Base-by-base conservation (phyloP, 2,329 filamentous ascomycete genomes). In the Aureobasidium mangrovei region DNA sequence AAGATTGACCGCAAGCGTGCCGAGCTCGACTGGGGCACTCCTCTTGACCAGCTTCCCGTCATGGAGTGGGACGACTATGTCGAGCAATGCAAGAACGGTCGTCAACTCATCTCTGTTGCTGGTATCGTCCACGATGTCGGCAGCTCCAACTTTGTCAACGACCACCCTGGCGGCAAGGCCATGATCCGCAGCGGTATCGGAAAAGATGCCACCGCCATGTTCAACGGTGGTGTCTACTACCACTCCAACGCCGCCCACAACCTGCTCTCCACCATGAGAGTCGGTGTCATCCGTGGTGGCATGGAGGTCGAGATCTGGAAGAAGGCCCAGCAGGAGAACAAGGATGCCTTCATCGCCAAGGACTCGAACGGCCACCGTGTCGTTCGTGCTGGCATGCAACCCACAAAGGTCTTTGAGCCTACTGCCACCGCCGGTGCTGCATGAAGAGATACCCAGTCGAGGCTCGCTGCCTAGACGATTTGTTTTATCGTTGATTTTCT, bases 261-360 rank as follows among this genome's bases (percentile, higher is more conserved):
- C 74, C 72, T 93, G 58, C 79, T 94, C 59, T 90, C 86, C 6
- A 93, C 87, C 61, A 93, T 93, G 87, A 81, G 88, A 62, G 84
- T 93, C 10, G 88, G 87, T 70, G 88, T 94, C 46, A 85, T 94
- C 60, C 86, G 87, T 51, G 88, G 88, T 60, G 88, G 88, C 41
- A 89, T 86, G 68, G 88, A 93, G 70, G 88, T 94, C 29, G 88
- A 94, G 77, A 90, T 93, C 72, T 94, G 88, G 88, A 93, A 93
- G 81, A 84, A 87, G 40, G 82, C 86, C 55, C 85, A 91, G 70
- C 81, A 83, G 63, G 86, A 91, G 73, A 88, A 86, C 77, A 91
- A 91, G 77, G 87, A 91, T 63, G 79, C 87, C 56, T 82, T 84
- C 56, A 84, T 86, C 61, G 81, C 88, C 69, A 90, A 88, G 69